Evolutionary conservation across 2,329 filamentous ascomycete genomes (phyloP).

Genomic region (Cercospora beticola): DNA sequence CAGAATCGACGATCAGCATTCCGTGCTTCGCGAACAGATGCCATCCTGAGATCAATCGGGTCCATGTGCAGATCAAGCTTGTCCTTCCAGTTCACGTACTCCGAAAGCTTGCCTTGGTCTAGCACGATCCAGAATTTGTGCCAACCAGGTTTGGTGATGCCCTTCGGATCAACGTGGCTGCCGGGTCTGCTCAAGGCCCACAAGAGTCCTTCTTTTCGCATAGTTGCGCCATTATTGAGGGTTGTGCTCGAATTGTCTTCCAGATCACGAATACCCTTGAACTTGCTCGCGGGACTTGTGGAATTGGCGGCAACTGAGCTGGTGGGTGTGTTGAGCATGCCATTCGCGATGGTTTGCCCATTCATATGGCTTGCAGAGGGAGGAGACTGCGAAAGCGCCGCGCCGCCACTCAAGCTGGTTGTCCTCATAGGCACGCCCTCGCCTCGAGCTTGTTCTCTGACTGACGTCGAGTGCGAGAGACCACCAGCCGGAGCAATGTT

Average conservation of each 20-base stretch:
- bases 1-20: slow-evolving; percentile 94
- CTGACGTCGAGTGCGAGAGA: slow-evolving; percentile 31
- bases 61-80: slow-evolving; percentile 96
- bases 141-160: slow-evolving; percentile 95
- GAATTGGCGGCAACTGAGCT: slow-evolving; percentile 19
- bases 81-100: slow-evolving; percentile 99
- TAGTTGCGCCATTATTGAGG: slow-evolving; percentile 56
- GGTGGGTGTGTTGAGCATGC: slow-evolving; percentile 27
- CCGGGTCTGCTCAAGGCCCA: slow-evolving; percentile 94
- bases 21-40: slow-evolving; percentile 90
- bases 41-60: slow-evolving; percentile 93
- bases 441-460: slow-evolving; percentile 28
- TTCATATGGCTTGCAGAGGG: slow-evolving; percentile 26
- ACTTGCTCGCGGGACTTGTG: slow-evolving; percentile 54
- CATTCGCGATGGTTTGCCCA: slow-evolving; percentile 28
- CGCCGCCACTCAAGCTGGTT: slow-evolving; percentile 25
- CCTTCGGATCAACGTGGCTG: slow-evolving; percentile 91
- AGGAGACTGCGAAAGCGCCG: slow-evolving; percentile 33
- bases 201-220: slow-evolving; percentile 87
- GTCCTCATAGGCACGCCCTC: slow-evolving; percentile 28
- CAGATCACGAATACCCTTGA: slow-evolving; percentile 89
- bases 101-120: slow-evolving; percentile 92
- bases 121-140: slow-evolving; percentile 99
- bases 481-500: slow-evolving; percentile 31
- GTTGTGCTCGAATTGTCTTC: slow-evolving; percentile 66